Conservation (phyloP, 768 basidiomycete genomes). For the Phanerochaete carnosa region DNA sequence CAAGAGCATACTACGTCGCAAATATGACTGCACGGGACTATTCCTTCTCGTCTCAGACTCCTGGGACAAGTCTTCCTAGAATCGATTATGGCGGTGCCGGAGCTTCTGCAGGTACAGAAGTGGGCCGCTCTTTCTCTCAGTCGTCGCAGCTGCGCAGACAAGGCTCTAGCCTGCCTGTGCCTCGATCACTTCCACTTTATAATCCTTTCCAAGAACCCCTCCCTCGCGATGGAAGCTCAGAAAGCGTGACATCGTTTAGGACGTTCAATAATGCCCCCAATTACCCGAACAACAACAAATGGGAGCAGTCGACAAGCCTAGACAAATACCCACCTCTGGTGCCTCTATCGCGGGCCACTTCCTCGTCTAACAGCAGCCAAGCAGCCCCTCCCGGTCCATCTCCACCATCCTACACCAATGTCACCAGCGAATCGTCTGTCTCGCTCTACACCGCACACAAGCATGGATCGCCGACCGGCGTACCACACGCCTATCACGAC, state of each 20-base stretch:
- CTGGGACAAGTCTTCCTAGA: background rate
- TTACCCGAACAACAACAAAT: too few species aligned
- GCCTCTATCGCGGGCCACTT: background rate
- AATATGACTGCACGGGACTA: background rate
- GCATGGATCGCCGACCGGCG: too few species aligned
- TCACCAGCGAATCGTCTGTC: too few species aligned
- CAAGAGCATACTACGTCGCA: background rate
- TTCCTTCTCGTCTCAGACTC: background rate
- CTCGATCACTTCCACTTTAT: conserved; percentile 7
- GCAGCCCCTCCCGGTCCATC: background rate
- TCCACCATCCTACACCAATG: too few species aligned
- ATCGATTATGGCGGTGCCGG: background rate
- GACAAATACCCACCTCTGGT: background rate
- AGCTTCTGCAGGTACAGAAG: background rate
- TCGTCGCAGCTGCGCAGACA: background rate
- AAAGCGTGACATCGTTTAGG: conserved; percentile 7
- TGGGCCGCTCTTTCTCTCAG: background rate
- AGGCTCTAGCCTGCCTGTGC: background rate
- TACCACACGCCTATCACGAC: too few species aligned
- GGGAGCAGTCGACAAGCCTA: background rate
- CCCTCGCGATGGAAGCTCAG: conserved; percentile 2
- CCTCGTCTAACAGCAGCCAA: background rate
- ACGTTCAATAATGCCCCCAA: conserved; percentile 7
- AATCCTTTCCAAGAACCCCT: conserved; percentile 16
- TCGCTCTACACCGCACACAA: too few species aligned